Percentiles rank a stretch among this genome's conserved stretches.
phyloP scores from a whole-genome alignment of 352 stramenopile genomes.

The Plasmopara viticola region DNA sequence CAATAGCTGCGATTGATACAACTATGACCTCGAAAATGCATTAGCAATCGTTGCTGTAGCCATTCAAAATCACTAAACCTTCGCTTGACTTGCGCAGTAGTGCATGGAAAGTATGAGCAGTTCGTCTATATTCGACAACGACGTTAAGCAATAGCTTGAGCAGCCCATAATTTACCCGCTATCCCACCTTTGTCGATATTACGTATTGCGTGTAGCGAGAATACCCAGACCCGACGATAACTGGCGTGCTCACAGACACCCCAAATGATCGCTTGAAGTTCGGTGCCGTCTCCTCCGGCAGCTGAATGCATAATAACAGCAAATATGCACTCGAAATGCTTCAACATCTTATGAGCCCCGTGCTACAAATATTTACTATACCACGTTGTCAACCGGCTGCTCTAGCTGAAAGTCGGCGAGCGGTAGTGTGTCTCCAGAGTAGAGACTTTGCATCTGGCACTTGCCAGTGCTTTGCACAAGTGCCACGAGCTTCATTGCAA shows the following conservation, averaged over 20 bases:
- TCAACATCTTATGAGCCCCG: not conserved
- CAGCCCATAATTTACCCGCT: not conserved
- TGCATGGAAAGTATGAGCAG: slow-evolving; percentile 53
- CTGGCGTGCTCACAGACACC: slow-evolving; percentile 69
- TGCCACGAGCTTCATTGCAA: slow-evolving; percentile 87
- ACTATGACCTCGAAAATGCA: slow-evolving; percentile 61
- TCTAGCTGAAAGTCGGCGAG: slow-evolving; percentile 80
- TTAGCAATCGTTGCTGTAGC: slow-evolving; percentile 74
- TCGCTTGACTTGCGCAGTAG: slow-evolving; percentile 70
- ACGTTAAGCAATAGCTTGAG: not conserved
- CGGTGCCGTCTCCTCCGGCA: slow-evolving; percentile 37
- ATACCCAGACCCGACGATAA: slow-evolving; percentile 76
- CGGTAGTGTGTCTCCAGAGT: slow-evolving; percentile 59
- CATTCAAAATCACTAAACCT: slow-evolving; percentile 89
- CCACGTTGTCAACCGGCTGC: slow-evolving; percentile 71
- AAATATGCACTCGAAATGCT: slow-evolving; percentile 1
- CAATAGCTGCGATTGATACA: not conserved
- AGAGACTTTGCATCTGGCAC: slow-evolving; percentile 79
- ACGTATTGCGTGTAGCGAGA: slow-evolving; percentile 85
- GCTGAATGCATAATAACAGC: slow-evolving; percentile 18
- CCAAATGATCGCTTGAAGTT: slow-evolving; percentile 60
- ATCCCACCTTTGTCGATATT: slow-evolving; percentile 72
- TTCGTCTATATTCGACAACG: slow-evolving; percentile 41
- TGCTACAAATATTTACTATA: slow-evolving; percentile 11
- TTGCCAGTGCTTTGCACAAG: slow-evolving; percentile 79